Base-by-base conservation (phyloP, 805 yeast species). In the Hanseniaspora clermontiae region DNA sequence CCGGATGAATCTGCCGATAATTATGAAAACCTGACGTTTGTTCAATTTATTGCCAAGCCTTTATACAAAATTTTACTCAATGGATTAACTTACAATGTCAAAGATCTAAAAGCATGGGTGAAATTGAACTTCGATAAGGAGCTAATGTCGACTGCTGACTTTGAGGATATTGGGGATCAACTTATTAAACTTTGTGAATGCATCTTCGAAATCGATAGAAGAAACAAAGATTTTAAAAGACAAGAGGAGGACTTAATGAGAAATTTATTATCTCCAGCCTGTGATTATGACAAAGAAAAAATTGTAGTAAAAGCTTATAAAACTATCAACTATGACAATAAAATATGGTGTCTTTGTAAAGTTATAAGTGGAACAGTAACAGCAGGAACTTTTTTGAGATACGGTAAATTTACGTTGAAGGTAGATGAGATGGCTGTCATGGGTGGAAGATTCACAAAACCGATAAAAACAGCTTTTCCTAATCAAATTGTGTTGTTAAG, bases 401-500 rank as follows among this genome's bases (percentile, higher is more conserved):
- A 38, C 39, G 12, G 9, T 15, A 31, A 40, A 2, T 34, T 14
- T 2, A 15, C 4, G 15, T 17, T 43, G 4, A 19, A 2, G 10
- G 24, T 56, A 11, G 20, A n/a, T 7, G 48, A 50, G 2, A 43
- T 56, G 10, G 51, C 47, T 1, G 24, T 51, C 6, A 50, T 86
- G 46, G 82, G 87, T 49, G 90, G 90, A 0, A 74, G 95, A 60
- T 89, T 87, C 65, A 76, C 75, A 34, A 68, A 82, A 2, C 75
- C 79, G 0, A 74, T 84, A 0, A 68, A 72, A 1, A 73, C 73
- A 17, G 80, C 82, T 0, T 71, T 76, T 4, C 77, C 79, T 1
- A 96, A 96, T 0, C 76, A 78, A n/a, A 69, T 87, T 45, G 90
- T 81, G 0, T 63, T 89, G 5, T 68, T 89, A 0, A 74, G 78